Evolutionary conservation across 345 rosid species (phyloP).

Genomic region (Angophora floribunda): DNA sequence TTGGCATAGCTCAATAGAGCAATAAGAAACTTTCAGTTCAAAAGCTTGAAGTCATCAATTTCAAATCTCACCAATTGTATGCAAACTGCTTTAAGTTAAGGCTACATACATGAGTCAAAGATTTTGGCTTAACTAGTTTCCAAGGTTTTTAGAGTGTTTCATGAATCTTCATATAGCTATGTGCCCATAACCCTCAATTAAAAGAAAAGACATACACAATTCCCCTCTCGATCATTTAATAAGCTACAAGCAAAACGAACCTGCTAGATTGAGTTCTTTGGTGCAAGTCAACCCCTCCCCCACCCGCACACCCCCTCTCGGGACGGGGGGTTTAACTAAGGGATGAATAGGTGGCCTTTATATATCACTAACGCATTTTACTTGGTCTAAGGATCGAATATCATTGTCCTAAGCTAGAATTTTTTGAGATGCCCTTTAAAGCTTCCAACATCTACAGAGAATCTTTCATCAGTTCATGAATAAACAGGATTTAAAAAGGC

Average conservation of each 20-base stretch:
- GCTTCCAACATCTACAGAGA: not conserved
- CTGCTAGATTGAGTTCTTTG: not conserved
- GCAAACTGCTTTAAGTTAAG: not conserved
- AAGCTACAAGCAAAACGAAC: not conserved
- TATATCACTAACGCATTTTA: not conserved
- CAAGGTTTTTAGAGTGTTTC: too few relatives aligned
- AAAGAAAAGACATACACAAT: too few relatives aligned
- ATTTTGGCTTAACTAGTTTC: too few relatives aligned
- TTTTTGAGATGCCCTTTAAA: not conserved
- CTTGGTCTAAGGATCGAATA: not conserved
- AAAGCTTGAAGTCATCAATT: not conserved
- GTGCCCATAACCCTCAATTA: too few relatives aligned
- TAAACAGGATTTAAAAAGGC: not conserved
- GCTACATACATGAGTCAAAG: not conserved
- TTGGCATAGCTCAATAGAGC: too few relatives aligned
- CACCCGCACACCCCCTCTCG: too few relatives aligned
- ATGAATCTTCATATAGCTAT: too few relatives aligned
- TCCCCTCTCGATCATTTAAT: too few relatives aligned
- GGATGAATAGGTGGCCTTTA: not conserved
- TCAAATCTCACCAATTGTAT: not conserved
- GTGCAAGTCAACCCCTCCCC: too few relatives aligned
- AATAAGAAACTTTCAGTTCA: accelerated
- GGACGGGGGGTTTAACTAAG: not conserved
- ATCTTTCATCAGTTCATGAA: not conserved
- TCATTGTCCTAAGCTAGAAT: not conserved